These are phyloP conservation scores for Metroxylon sagu DNA, from an alignment of 176 grass and related monocot species.

Conservation along the genomic window DNA sequence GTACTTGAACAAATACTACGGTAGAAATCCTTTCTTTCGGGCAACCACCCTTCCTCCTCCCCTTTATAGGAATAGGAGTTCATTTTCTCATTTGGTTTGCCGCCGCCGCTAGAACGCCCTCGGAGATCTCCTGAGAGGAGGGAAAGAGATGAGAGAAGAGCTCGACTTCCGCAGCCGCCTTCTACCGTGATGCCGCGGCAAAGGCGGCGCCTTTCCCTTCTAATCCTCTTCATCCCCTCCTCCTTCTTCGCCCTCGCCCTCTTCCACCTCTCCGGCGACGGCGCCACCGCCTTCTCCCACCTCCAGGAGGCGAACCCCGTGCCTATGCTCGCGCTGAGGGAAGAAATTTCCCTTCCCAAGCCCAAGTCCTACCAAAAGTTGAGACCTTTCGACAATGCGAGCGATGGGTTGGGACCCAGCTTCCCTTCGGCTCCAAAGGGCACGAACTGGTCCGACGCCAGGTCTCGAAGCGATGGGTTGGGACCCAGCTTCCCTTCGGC, in stretches of 20 bases:
- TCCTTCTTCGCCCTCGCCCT: slow-evolving; percentile 10
- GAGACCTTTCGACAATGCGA: background rate
- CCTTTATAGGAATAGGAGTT: too few relatives aligned
- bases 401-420: background rate
- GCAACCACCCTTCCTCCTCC: too few relatives aligned
- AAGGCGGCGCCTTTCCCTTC: slow-evolving; percentile 13
- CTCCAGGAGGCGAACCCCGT: background rate
- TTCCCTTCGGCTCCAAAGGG: background rate
- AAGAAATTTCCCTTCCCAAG: too few relatives aligned
- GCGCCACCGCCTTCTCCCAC: background rate
- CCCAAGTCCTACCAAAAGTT: background rate
- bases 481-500: background rate
- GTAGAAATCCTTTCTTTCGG: too few relatives aligned
- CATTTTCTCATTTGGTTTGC: too few relatives aligned
- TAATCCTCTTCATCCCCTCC: slow-evolving; percentile 11
- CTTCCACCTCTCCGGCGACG: slow-evolving; percentile 7
- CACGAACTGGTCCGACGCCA: slow-evolving; percentile 18
- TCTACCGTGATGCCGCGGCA: slow-evolving; percentile 2
- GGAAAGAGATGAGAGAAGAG: too few relatives aligned
- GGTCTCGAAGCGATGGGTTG: slow-evolving; percentile 3
- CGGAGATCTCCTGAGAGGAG: too few relatives aligned
- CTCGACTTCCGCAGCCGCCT: background rate
- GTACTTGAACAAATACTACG: too few relatives aligned
- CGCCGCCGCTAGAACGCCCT: too few relatives aligned
- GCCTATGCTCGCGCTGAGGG: too few relatives aligned